Conservation (phyloP, 2,329 filamentous ascomycete genomes). For the Sporothrix brunneoviolacea region DNA sequence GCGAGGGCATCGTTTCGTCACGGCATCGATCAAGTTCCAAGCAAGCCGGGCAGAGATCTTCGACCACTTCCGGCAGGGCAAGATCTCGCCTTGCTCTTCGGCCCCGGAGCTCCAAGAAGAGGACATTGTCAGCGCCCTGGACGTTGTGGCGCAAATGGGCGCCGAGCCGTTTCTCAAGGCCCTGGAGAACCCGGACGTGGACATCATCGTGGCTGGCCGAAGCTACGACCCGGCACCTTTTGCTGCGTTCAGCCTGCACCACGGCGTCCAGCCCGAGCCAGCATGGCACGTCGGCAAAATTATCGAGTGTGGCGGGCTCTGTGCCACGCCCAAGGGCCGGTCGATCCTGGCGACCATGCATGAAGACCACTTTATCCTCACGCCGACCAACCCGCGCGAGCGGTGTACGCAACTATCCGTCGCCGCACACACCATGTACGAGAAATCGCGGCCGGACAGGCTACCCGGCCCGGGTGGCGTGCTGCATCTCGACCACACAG, state of each 20-base stretch:
- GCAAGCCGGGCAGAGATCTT: too few species aligned
- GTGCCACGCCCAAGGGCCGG: conserved; percentile 39
- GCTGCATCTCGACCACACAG: conserved; percentile 33
- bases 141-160: too few species aligned
- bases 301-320: conserved; percentile 44
- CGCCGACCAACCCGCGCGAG: conserved; percentile 30
- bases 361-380: conserved; percentile 38
- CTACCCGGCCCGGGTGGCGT: conserved; percentile 43
- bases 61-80: too few species aligned
- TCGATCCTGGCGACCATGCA: conserved; percentile 36
- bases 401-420: conserved; percentile 42
- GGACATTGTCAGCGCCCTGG: too few species aligned
- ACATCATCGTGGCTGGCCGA: conserved; percentile 42
- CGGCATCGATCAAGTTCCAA: too few species aligned
- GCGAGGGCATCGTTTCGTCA: not conserved
- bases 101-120: too few species aligned
- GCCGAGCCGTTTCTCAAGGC: not conserved
- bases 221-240: conserved; percentile 36
- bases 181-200: conserved; percentile 31
- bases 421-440: conserved; percentile 47
- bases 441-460: conserved; percentile 46
- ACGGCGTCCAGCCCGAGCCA: conserved; percentile 25
- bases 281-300: conserved; percentile 50
- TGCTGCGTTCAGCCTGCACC: conserved; percentile 26
- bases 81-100: too few species aligned